These are phyloP conservation scores for Annulohypoxylon stygium DNA, from an alignment of 495 filamentous ascomycete genomes.

Conservation along the genomic window DNA sequence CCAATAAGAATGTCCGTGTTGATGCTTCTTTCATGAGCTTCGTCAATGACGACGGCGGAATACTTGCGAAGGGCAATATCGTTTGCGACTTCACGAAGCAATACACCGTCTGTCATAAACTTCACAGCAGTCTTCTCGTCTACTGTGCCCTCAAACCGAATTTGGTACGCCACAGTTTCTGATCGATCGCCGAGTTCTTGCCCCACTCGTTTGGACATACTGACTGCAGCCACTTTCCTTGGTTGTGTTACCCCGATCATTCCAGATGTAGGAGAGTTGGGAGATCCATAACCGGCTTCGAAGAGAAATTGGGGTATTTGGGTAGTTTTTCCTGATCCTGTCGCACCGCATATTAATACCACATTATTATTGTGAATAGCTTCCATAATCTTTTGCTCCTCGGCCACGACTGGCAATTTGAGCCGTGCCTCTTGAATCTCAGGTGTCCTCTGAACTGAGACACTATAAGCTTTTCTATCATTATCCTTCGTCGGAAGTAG, in stretches of 20 bases:
- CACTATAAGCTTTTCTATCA: slow-evolving; percentile 79
- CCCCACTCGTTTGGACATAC: slow-evolving; percentile 92
- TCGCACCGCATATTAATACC: slow-evolving; percentile 94
- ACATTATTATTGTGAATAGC: slow-evolving; percentile 89
- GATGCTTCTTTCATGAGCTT: slow-evolving; percentile 96
- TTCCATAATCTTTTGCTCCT: slow-evolving; percentile 99
- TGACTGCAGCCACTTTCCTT: slow-evolving; percentile 84
- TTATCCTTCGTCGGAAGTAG: slow-evolving; percentile 73
- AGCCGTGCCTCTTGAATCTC: slow-evolving; percentile 83
- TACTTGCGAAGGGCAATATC: slow-evolving; percentile 95
- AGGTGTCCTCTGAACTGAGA: slow-evolving; percentile 75
- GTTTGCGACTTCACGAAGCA: slow-evolving; percentile 89
- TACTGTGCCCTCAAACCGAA: slow-evolving; percentile 90
- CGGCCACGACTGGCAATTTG: slow-evolving; percentile 89
- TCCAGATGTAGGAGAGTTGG: slow-evolving; percentile 81
- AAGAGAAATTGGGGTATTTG: slow-evolving; percentile 96
- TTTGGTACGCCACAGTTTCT: slow-evolving; percentile 86
- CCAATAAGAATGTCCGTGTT: slow-evolving; percentile 98
- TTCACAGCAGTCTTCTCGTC: slow-evolving; percentile 91
- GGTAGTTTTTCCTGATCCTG: slow-evolving; percentile 97
- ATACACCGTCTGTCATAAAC: slow-evolving; percentile 99
- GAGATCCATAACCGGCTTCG: slow-evolving; percentile 91
- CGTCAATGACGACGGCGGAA: slow-evolving; percentile 93
- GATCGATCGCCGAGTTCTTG: slow-evolving; percentile 82
- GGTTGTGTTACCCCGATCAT: slow-evolving; percentile 97